Evolutionary conservation across 441 rosid species (phyloP), one percentile per base, ranked within the genome.

Genomic region (Melastoma candidum): DNA sequence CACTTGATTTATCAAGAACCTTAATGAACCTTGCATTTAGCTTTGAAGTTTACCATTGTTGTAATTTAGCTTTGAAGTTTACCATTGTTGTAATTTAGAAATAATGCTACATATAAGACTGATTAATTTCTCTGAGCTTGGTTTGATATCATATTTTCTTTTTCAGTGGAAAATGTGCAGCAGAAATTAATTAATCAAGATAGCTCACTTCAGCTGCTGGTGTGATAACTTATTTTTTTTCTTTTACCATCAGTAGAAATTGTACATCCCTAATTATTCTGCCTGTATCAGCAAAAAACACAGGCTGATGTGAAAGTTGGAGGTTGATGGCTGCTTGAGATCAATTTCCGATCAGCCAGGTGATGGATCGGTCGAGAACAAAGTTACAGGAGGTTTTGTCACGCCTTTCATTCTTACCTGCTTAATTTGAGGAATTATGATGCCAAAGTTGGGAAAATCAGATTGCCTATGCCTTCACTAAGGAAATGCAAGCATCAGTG

Each of bases 151-250:
- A 57, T 63, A 56, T 64, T 17, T 17, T 17, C 22, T 25, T 14
- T 50, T 77, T 64, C 89, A 89, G 97, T 74, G 75, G 90, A 87
- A 67, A 76, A 84, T 61, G 70, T 83, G 56, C 78, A 73, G 7
- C 86, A 77, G 80, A 89, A 83, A 81, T 63, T 87, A 74, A 70
- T 50, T 58, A 74, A 48, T 61, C 80, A 78, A 56, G 88, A 87
- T 67, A 71, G 65, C 57, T 84, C 73, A 44, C 70, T 93, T 58
- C 82, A 84, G 71, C 76, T 53, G 64, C 61, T 83, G 95, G 96
- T 93, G 82, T 74, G 53, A 49, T 48, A 41, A 56, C 22, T 59
- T 57, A 46, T 56, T 14, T 53, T 11, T 41, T 52, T 29, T 3
- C 36, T 52, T 52, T 17, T 17, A 17, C 22, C 22, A 26, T 14